phyloP scores from a whole-genome alignment of 176 grass and related monocot species.

The Pontederia paniculata region DNA sequence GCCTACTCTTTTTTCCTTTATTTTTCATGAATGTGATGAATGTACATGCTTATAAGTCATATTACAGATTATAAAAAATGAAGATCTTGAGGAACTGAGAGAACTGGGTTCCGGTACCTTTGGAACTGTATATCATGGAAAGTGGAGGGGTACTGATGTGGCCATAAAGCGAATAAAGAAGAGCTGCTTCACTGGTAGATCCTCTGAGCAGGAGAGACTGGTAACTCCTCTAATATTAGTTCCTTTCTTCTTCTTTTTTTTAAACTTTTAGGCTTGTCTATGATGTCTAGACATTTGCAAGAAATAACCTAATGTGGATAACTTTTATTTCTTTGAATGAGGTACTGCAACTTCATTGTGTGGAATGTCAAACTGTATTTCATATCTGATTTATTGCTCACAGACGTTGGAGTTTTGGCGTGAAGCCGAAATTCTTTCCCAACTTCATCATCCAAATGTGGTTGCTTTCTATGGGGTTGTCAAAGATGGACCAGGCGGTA shows the following conservation, averaged over 20 bases:
- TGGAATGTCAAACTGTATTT: background rate
- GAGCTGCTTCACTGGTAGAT: slow-evolving; percentile 77
- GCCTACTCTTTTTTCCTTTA: background rate
- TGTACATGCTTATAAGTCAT: background rate
- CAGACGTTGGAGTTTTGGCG: slow-evolving; percentile 95
- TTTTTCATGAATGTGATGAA: background rate
- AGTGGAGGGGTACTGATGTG: slow-evolving; percentile 99
- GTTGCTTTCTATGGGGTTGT: slow-evolving; percentile 93
- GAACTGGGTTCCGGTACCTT: slow-evolving; percentile 97
- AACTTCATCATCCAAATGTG: slow-evolving; percentile 93
- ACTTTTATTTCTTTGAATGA: background rate
- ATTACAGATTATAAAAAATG: slow-evolving; percentile 87
- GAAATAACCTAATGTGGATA: background rate
- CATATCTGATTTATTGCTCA: background rate
- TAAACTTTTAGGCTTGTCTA: too few species aligned
- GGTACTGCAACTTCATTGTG: too few species aligned
- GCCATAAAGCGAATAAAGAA: slow-evolving; percentile 99
- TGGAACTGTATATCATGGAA: slow-evolving; percentile 94
- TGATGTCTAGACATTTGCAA: too few species aligned
- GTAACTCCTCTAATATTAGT: slow-evolving; percentile 24
- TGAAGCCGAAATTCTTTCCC: slow-evolving; percentile 92
- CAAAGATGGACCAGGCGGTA: slow-evolving; percentile 77
- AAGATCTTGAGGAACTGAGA: slow-evolving; percentile 87
- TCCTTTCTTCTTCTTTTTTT: too few species aligned
- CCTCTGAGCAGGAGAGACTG: slow-evolving; percentile 95